Base-by-base conservation (phyloP, 1,284 basidiomycete species). In the Mrakiaceae sp. region DNA sequence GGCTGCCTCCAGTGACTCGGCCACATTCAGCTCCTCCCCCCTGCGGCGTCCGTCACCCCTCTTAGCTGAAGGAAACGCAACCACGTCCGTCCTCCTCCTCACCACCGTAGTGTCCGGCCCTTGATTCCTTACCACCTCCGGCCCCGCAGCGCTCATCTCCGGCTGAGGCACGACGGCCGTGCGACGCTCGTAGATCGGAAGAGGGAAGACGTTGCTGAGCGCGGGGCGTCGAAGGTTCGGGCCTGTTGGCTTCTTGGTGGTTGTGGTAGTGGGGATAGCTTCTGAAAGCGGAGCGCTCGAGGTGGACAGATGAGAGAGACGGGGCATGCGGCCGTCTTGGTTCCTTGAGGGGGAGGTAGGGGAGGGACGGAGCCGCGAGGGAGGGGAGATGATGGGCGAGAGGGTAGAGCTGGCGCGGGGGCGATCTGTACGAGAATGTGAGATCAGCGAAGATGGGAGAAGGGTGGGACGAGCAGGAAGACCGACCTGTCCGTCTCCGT, bases 191-290 rank as follows among this genome's bases (percentile, higher is more conserved):
- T n/a, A 47, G 5, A 58, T 9, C 14, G 57, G 57, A 4, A 44
- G 46, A 9, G 57, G 61, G 48, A 63, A 63, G n/a, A 63, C 8
- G 61, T 63, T 63, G 27, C 54, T 55, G 16, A 63, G 55, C n/a
- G 61, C n/a, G 43, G 54, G 40, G 54, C 40, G 14, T 47, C 42
- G 56, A 58, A 43, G 27, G 47, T 4, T 50, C 42, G 39, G 44
- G 44, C 44, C 44, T 6, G n/a, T 46, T 4, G 56, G 56, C 10
- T 40, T 43, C 7, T 42, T 46, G 16, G 14, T 47, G 6, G 52
- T 46, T 7, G 60, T 14, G 39, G 54, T 57, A 11, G 16, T 44
- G 2, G 61, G 40, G 4, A 40, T 11, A 3, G 12, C 61, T 63
- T 47, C 14, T 9, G 39, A 48, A n/a, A 14, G 44, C 3, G 8